Percentiles rank a stretch among this genome's conserved stretches.
Conservation (phyloP, 495 filamentous ascomycete species). For the Penicillium roqueforti region DNA sequence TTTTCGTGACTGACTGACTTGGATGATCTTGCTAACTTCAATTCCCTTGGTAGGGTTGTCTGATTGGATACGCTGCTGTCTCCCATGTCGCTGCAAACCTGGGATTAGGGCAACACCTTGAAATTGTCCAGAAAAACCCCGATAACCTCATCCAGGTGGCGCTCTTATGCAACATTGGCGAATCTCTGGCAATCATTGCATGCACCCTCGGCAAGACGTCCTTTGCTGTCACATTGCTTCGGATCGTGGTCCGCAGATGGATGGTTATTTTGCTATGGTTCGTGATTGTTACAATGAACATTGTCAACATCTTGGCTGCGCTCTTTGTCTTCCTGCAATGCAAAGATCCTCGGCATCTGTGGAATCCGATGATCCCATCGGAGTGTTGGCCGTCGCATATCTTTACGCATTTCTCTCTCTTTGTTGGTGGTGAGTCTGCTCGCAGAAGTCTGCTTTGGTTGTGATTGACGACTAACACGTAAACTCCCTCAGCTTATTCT, state of each 20-base stretch:
- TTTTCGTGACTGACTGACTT: background rate
- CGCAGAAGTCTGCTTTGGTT: background rate
- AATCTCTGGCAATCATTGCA: conserved; percentile 22
- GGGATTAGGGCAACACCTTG: conserved; percentile 18
- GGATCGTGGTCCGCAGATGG: conserved; percentile 20
- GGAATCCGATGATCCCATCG: conserved; percentile 19
- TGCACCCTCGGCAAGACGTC: conserved; percentile 22
- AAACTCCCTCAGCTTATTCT: conserved; percentile 13
- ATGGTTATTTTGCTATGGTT: conserved; percentile 18
- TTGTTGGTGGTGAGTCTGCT: conserved; percentile 15
- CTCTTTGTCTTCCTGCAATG: conserved; percentile 20
- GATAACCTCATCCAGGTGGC: conserved; percentile 19
- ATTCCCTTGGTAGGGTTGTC: conserved; percentile 9
- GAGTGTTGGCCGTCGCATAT: conserved; percentile 18
- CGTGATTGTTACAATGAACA: conserved; percentile 23
- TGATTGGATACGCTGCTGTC: conserved; percentile 24
- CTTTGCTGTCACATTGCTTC: conserved; percentile 19
- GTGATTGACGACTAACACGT: background rate
- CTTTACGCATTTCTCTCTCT: conserved; percentile 21
- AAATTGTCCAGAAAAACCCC: conserved; percentile 13
- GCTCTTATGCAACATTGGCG: conserved; percentile 19
- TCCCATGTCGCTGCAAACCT: conserved; percentile 20
- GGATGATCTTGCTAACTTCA: background rate
- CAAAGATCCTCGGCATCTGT: conserved; percentile 20
- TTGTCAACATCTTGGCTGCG: conserved; percentile 17